phyloP scores from a whole-genome alignment of 2,329 filamentous ascomycete species.

The Huntiella abstrusa region DNA sequence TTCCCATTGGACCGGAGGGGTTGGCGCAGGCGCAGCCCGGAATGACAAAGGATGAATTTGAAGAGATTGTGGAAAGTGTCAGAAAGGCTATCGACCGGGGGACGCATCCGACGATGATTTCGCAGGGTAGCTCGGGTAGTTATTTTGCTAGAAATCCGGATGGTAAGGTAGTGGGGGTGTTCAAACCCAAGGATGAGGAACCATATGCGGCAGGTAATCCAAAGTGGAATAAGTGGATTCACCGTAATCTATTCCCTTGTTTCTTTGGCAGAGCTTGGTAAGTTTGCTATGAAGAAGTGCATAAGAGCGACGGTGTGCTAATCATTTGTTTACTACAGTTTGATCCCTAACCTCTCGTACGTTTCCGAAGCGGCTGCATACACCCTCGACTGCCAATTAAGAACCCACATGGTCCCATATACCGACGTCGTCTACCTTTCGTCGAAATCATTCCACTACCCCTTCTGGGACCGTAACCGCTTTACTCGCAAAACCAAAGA shows the following conservation, averaged over 20 bases:
- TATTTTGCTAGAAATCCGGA: constrained; percentile 89
- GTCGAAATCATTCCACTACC: constrained; percentile 95
- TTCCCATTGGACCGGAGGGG: constrained; percentile 57
- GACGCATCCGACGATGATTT: constrained; percentile 86
- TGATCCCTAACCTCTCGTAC: constrained; percentile 95
- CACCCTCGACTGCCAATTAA: constrained; percentile 75
- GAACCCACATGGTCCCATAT: constrained; percentile 84
- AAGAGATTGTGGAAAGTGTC: constrained; percentile 79
- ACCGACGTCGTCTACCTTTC: constrained; percentile 88
- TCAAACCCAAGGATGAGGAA: constrained; percentile 98
- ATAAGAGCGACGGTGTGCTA: neutral
- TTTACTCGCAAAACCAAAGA: constrained; percentile 76
- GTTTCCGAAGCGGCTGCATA: constrained; percentile 96
- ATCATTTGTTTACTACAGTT: constrained; percentile 22
- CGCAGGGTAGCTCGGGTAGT: constrained; percentile 90
- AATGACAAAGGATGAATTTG: constrained; percentile 67
- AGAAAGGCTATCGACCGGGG: constrained; percentile 73
- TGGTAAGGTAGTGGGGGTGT: constrained; percentile 90
- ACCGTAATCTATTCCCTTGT: constrained; percentile 90
- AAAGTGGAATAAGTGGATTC: constrained; percentile 99
- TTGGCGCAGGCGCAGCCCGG: constrained; percentile 45
- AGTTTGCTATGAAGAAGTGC: constrained; percentile 15
- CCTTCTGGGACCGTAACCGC: constrained; percentile 85
- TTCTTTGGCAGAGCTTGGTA: constrained; percentile 85
- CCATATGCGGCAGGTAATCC: constrained; percentile 93